These are phyloP conservation scores for Talaromyces sp. DNA, from an alignment of 2,329 filamentous ascomycete genomes.

Conservation along the genomic window DNA sequence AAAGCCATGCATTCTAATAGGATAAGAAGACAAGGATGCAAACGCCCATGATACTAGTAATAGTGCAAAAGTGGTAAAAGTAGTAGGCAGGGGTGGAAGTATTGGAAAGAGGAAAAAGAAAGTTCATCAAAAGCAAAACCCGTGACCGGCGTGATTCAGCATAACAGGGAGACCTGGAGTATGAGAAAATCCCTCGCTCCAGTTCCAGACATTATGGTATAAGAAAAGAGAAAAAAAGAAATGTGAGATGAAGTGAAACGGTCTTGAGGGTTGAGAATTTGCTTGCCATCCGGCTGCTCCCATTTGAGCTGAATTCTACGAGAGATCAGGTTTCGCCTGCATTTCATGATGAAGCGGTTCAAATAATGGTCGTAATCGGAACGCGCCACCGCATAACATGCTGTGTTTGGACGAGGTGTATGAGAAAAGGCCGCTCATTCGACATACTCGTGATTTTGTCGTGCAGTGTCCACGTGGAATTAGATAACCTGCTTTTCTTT, in stretches of 20 bases:
- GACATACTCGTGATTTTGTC: neutral
- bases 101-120: neutral
- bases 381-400: neutral
- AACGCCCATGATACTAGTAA: constrained; percentile 15
- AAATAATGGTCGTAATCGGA: neutral
- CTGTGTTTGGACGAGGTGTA: neutral
- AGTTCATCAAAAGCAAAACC: neutral
- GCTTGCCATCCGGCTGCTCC: neutral
- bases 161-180: constrained; percentile 11
- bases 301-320: neutral
- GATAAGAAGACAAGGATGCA: constrained; percentile 13
- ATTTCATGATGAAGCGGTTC: neutral
- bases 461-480: neutral
- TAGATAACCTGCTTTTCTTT: neutral
- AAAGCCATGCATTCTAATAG: constrained; percentile 18
- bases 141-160: constrained; percentile 14
- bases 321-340: neutral
- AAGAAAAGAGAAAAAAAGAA: neutral
- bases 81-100: neutral
- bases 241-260: neutral
- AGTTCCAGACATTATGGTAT: neutral
- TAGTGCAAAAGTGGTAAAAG: constrained; percentile 8
- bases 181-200: neutral
- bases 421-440: neutral
- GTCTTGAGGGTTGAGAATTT: neutral